These are phyloP conservation scores for Tieghemostelium lacteum DNA, from an alignment of 78 protist genomes.

Conservation along the genomic window DNA sequence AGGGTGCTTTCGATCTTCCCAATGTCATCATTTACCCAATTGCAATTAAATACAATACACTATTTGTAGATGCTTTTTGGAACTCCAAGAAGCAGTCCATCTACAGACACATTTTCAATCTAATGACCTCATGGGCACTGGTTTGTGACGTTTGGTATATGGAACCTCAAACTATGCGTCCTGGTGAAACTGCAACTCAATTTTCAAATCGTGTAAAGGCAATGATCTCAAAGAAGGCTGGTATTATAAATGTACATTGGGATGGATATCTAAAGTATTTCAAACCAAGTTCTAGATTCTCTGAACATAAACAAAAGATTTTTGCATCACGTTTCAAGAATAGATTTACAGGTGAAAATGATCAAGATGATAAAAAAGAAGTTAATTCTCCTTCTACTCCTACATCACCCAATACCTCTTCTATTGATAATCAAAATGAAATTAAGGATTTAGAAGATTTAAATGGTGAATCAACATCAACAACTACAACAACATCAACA, in stretches of 20 bases:
- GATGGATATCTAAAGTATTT: constrained; percentile 93
- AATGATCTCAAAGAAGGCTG: constrained; percentile 87
- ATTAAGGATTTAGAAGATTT: too few relatives aligned
- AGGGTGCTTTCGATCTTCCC: constrained; percentile 93
- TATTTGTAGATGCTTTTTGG: constrained; percentile 93
- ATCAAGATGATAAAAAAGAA: too few relatives aligned
- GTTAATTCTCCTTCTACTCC: too few relatives aligned
- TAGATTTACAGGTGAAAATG: constrained; percentile 16
- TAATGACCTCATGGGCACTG: constrained; percentile 91
- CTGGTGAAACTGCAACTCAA: constrained; percentile 85
- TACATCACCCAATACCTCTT: too few relatives aligned
- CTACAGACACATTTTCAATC: constrained; percentile 82
- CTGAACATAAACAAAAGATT: constrained; percentile 80
- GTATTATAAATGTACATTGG: constrained; percentile 86
- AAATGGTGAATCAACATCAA: too few relatives aligned
- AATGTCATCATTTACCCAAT: constrained; percentile 87
- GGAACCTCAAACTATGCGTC: constrained; percentile 86
- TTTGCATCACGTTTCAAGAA: constrained; percentile 72
- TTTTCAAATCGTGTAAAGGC: constrained; percentile 89
- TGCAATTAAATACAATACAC: constrained; percentile 96
- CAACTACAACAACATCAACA: too few relatives aligned
- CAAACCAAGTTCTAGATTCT: constrained; percentile 73
- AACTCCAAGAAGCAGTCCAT: constrained; percentile 90
- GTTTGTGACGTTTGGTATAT: constrained; percentile 88
- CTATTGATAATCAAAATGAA: too few relatives aligned